A percentile compares a stretch with the other conserved stretches of the same genome.
These are phyloP conservation scores for Didymella arachidicola DNA, from an alignment of 2,329 filamentous ascomycete genomes.

Conservation along the genomic window DNA sequence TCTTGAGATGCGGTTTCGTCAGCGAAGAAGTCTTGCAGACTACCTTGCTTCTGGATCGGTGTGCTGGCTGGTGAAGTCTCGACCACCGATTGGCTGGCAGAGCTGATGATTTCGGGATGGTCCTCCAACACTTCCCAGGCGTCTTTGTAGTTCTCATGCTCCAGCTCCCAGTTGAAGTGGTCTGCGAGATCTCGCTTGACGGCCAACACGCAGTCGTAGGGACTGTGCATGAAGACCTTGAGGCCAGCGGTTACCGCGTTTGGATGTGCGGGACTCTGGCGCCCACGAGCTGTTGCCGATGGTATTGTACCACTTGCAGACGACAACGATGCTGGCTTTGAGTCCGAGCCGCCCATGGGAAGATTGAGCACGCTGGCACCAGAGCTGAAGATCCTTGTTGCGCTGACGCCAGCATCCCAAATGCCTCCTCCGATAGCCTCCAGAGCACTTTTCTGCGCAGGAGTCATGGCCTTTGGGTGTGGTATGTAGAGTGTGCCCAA, in stretches of 20 bases:
- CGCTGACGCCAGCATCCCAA: constrained; percentile 90
- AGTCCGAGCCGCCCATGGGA: constrained; percentile 52
- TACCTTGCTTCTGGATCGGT: constrained; percentile 54
- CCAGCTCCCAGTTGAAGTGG: constrained; percentile 84
- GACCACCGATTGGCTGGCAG: constrained; percentile 49
- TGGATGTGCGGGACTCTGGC: constrained; percentile 52
- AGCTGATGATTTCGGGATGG: constrained; percentile 74
- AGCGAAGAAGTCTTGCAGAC: constrained; percentile 71
- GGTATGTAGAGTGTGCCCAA: constrained; percentile 81
- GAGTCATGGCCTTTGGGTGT: constrained; percentile 66
- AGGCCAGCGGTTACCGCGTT: constrained; percentile 64
- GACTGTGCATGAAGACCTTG: constrained; percentile 94
- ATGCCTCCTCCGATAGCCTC: constrained; percentile 80
- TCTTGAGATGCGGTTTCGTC: constrained; percentile 72
- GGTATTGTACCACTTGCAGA: constrained; percentile 33
- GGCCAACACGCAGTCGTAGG: constrained; percentile 93
- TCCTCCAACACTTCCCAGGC: constrained; percentile 91
- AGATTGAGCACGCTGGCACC: constrained; percentile 73
- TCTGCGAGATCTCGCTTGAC: constrained; percentile 87
- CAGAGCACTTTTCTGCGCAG: constrained; percentile 75
- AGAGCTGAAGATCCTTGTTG: constrained; percentile 85
- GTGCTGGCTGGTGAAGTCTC: constrained; percentile 53
- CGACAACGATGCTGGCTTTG: constrained; percentile 45
- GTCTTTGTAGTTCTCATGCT: constrained; percentile 79
- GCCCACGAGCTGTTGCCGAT: constrained; percentile 28